Evolutionary conservation across 2,329 filamentous ascomycete genomes (phyloP), one percentile per base, ranked within the genome.

Genomic region (Diaporthe sp.): DNA sequence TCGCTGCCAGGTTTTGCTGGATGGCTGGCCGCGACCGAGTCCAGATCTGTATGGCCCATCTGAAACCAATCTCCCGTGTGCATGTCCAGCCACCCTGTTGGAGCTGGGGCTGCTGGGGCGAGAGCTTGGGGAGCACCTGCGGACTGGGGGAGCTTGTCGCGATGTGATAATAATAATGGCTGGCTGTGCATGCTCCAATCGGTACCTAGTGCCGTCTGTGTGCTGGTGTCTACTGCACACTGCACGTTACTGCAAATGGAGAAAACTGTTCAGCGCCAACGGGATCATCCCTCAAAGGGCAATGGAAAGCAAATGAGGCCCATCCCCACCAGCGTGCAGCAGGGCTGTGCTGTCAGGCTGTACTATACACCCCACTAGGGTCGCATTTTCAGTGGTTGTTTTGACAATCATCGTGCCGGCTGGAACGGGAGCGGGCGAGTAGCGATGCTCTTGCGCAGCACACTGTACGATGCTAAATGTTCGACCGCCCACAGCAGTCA

Each of bases 341-440:
- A 37, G 65, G 65, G 65, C 65, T 68, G 65, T 68, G 65, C 65
- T 68, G 65, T 68, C 65, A 68, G 65, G 65, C 65, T 68, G 65
- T 34, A 39, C 63, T 37, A 37, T 37, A 53, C 31, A 68, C 63
- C 44, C 61, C 63, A 53, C 47, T 22, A 49, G 31, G 6, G 65
- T 68, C 39, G 34, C 65, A 68, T 68, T 61, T 42, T 15, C 31
- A n/a, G 28, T 39, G 63, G 42, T 25, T 9, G 65, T 68, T 25
- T 39, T 37, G 49, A 39, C 49, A 53, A 68, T 39, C 34, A 22
- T 68, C 47, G 65, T 37, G 65, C 65, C 65, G 65, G 65, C 65
- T 68, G 13, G 47, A 13, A 53, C 47, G 47, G 39, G 31, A 37
- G 22, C 28, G 5, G 25, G 44, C 61, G 42, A 65, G 44, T 17